These are phyloP conservation scores for Chloromonas sp. DNA, from an alignment of 163 green algal species.

Conservation along the genomic window DNA sequence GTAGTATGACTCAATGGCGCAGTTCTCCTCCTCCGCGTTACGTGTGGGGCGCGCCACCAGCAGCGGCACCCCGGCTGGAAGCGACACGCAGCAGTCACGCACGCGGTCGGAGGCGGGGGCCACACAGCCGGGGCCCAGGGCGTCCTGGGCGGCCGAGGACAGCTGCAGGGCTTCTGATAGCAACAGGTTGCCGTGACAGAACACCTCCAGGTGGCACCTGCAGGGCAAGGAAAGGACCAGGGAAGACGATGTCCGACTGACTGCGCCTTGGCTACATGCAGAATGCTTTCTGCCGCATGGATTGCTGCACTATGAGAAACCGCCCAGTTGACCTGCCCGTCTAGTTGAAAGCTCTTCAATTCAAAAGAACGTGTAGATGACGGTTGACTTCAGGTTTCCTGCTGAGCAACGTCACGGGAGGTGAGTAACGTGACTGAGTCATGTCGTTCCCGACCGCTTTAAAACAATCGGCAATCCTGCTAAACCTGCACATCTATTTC, in stretches of 20 bases:
- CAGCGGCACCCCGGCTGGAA: slow-evolving; percentile 35
- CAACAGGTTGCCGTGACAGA: slow-evolving; percentile 80
- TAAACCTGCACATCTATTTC: too few relatives aligned
- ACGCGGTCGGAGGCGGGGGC: slow-evolving; percentile 31
- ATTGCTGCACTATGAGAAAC: too few relatives aligned
- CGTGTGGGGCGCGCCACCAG: slow-evolving; percentile 25
- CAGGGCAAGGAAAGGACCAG: background rate
- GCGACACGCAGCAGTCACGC: slow-evolving; percentile 44
- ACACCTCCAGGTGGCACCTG: slow-evolving; percentile 61
- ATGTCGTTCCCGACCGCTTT: too few relatives aligned
- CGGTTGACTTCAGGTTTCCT: too few relatives aligned
- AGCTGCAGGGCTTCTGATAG: slow-evolving; percentile 47
- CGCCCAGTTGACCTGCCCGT: too few relatives aligned
- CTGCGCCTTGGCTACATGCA: too few relatives aligned
- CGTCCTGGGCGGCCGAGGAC: slow-evolving; percentile 2
- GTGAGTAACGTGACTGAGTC: too few relatives aligned
- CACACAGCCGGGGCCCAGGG: slow-evolving; percentile 20
- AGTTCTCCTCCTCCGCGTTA: slow-evolving; percentile 77
- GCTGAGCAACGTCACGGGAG: too few relatives aligned
- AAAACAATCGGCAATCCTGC: too few relatives aligned
- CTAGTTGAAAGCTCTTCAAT: too few relatives aligned
- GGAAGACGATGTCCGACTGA: background rate
- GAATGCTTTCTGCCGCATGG: too few relatives aligned
- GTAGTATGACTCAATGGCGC: slow-evolving; percentile 66
- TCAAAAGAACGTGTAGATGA: too few relatives aligned